A percentile compares a stretch with the other conserved stretches of the same genome.
phyloP scores from a whole-genome alignment of 305 asterid species.

The Andrographis paniculata region DNA sequence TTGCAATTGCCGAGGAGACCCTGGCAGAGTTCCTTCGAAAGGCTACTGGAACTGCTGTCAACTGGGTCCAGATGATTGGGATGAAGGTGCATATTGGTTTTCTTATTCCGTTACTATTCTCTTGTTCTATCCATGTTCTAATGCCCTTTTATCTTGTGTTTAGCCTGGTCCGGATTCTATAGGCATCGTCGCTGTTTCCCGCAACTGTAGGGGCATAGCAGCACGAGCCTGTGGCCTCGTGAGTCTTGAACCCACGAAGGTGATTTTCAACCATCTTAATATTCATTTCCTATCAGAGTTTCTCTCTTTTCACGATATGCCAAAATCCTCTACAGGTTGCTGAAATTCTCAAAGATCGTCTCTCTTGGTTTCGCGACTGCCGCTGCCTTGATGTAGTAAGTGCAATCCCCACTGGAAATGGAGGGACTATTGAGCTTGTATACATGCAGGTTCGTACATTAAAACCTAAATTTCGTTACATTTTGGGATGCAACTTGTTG shows the following conservation, averaged over 20 bases:
- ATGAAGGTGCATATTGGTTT: slow-evolving; percentile 68
- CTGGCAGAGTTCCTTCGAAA: slow-evolving; percentile 98
- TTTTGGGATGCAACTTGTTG: not conserved
- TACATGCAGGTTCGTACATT: slow-evolving; percentile 69
- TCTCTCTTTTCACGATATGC: not conserved
- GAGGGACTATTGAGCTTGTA: slow-evolving; percentile 86
- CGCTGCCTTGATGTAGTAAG: slow-evolving; percentile 74
- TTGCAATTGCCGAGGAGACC: slow-evolving; percentile 98
- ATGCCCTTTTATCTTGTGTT: slow-evolving; percentile 10
- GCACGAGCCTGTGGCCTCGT: slow-evolving; percentile 99
- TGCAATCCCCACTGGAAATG: slow-evolving; percentile 78
- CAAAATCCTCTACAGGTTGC: slow-evolving; percentile 45
- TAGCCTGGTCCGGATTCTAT: slow-evolving; percentile 99
- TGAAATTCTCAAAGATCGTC: slow-evolving; percentile 92
- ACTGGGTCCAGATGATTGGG: slow-evolving; percentile 99
- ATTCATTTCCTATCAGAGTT: not conserved
- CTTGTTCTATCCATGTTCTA: not conserved
- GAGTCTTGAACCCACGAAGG: slow-evolving; percentile 98
- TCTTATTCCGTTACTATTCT: not conserved
- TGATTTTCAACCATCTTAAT: slow-evolving; percentile 16
- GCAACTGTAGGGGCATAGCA: slow-evolving; percentile 91
- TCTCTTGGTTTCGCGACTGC: slow-evolving; percentile 91
- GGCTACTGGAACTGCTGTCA: slow-evolving; percentile 99
- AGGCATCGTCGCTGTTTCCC: slow-evolving; percentile 98
- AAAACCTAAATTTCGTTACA: not conserved